Evolutionary conservation across 73 alveolate genomes (phyloP), one percentile per base, ranked within the genome.

Genomic region (Paramecium bursaria): DNA sequence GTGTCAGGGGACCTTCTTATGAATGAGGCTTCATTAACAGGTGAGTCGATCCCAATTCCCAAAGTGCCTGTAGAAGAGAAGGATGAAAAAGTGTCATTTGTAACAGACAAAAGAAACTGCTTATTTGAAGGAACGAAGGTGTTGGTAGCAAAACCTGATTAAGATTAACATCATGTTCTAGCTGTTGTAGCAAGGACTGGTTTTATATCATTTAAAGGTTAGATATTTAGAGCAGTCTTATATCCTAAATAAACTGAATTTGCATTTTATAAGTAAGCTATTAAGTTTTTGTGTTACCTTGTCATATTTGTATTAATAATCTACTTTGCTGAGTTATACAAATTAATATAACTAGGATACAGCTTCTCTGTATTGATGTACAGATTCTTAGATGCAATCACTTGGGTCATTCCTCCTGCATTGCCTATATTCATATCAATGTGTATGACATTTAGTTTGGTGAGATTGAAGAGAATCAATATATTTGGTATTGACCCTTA

Each of bases 11-110:
- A 90, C 23, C 73, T 91, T 7, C 75, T 91, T 14, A 87, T 91
- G 80, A 91, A 91, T 79, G 95, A 91, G 73, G 92, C 92, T 10
- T 82, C 91, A 54, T 82, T 91, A 2, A 90, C 95, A 25, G 95
- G 95, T 15, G 95, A 90, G 86, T 90, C 95, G 7, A 86, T 90
- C 1, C 95, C 95, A 5, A 91, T 91, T 21, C 88, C 85, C 73
- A 86, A 86, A 74, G 76, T 91, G 50, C 86, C 86, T 74, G 74
- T 91, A 0, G 91, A 52, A 23, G 22, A 44, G 15, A 19, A 9
- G 15, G 82, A 53, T 29, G 19, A 52, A 7, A 31, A 14, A 17
- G 57, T 79, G 21, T 54, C 80, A 9, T 79, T 53, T 25, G 26
- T 42, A 46, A 35, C 47, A 52, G 75, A 50, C 13, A 35, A 33